These are phyloP conservation scores for Tieghemostelium lacteum DNA, from an alignment of 78 protist species.

Conservation along the genomic window DNA sequence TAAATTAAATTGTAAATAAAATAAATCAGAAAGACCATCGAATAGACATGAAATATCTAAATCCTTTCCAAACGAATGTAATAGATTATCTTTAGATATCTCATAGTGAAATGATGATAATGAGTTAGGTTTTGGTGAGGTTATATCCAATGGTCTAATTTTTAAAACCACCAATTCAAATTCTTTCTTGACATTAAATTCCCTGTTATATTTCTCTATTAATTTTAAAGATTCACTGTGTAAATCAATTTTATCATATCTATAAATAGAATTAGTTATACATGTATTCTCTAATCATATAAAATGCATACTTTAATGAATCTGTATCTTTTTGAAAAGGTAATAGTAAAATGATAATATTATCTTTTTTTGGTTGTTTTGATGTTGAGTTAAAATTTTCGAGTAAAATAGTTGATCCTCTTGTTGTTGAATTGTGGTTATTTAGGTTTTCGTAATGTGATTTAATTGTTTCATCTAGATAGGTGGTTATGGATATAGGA, in stretches of 20 bases:
- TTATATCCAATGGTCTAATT: background rate
- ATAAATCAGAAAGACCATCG: constrained; percentile 28
- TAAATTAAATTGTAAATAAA: constrained; percentile 19
- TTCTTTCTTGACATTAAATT: background rate
- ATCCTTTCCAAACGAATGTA: constrained; percentile 32
- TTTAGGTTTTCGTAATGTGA: constrained; percentile 16
- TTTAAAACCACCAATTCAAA: constrained; percentile 12
- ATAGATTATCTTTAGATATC: background rate
- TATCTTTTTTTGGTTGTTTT: constrained; percentile 1
- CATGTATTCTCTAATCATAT: background rate
- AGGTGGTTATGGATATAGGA: background rate
- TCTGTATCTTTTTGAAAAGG: constrained; percentile 26
- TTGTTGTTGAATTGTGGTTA: background rate
- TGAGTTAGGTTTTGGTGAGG: background rate
- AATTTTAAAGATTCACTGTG: background rate
- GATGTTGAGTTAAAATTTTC: background rate
- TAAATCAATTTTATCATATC: background rate
- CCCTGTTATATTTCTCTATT: background rate
- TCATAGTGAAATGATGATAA: background rate
- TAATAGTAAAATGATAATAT: background rate
- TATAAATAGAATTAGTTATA: background rate
- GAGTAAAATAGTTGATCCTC: background rate
- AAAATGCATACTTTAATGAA: background rate
- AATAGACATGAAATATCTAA: constrained; percentile 1
- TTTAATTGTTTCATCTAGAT: background rate